These are phyloP conservation scores for Hanseniaspora pseudoguilliermondii DNA, from an alignment of 805 yeast species.

Conservation along the genomic window DNA sequence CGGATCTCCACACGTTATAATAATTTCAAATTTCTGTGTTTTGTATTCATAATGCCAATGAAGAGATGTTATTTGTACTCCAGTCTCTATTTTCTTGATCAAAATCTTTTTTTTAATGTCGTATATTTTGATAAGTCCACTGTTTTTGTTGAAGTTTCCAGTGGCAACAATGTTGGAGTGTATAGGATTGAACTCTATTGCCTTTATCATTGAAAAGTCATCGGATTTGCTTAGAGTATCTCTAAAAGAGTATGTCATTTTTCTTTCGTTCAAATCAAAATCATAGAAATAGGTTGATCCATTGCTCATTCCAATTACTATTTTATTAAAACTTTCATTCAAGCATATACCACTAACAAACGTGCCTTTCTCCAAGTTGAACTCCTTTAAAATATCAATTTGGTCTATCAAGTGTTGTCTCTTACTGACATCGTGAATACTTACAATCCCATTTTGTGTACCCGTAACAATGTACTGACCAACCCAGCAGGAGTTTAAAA, in stretches of 20 bases:
- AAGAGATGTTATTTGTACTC: constrained; percentile 86
- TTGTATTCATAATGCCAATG: constrained; percentile 62
- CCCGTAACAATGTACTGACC: constrained; percentile 77
- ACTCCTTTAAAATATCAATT: neutral
- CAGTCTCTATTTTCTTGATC: constrained; percentile 76
- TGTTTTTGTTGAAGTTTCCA: neutral
- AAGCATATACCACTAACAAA: constrained; percentile 1
- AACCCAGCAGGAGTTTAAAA: constrained; percentile 77
- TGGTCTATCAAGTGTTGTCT: constrained; percentile 62
- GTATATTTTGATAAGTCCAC: constrained; percentile 8
- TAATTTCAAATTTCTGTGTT: constrained; percentile 46
- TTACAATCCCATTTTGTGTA: constrained; percentile 68
- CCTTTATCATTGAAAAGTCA: constrained; percentile 3
- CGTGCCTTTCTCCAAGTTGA: neutral
- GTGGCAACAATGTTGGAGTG: constrained; percentile 3
- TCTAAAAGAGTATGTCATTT: neutral
- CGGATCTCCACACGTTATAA: constrained; percentile 90
- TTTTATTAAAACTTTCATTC: neutral
- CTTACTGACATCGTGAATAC: constrained; percentile 80
- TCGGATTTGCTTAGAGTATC: neutral
- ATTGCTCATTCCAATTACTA: constrained; percentile 2
- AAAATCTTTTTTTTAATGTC: constrained; percentile 24
- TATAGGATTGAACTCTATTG: neutral
- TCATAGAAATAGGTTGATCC: constrained; percentile 6
- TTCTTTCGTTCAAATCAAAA: neutral